Evolutionary conservation across 2,329 filamentous ascomycete species (phyloP), one percentile per base, ranked within the genome.

Genomic region (Ilyonectria robusta): DNA sequence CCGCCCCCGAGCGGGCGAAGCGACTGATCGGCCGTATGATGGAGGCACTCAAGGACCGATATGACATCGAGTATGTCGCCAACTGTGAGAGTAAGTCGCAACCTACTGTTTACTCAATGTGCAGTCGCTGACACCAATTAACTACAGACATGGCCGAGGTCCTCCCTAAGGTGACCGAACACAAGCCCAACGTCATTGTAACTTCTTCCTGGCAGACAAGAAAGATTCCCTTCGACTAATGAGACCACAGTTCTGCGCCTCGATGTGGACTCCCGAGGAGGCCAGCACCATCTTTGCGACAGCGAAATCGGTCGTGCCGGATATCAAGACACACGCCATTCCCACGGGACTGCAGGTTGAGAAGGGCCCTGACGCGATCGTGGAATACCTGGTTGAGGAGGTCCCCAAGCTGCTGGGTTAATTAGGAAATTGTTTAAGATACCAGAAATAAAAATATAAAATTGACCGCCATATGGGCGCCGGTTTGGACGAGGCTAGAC

Each of bases 1-100:
- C 87, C 1, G 89, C 87, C 2, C 90, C 91, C 1, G 90, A 91
- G 69, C 84, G 90, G 62, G 91, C 91, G 37, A 88, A 89, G 79
- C 80, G 83, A 8, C 79, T 93, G 37, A 87, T 92, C 72, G 90
- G 90, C 11, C 84, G 88, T 0, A 79, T 93, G 40, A 84, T 87
- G 15, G 88, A 91, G 62, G 85, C 84, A 9, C 78, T 93, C 37
- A 90, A 89, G 76, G 89, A 91, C 62, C 81, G 81, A 50, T 93
- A 92, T 78, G 88, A 85, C 1, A 92, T 93, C 70, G 81, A 86
- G 54, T 84, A 93, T 76, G 84, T 87, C 40, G 89, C 83, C 40
- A 93, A 93, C 76, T 88, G 85, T 73, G 85, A 88, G 47, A 87
- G 89, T 91, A 78, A 72, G 53, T 37, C 1, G 9, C 17, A 11